phyloP scores from a whole-genome alignment of 352 stramenopile species.

The Phytophthora pistaciae region DNA sequence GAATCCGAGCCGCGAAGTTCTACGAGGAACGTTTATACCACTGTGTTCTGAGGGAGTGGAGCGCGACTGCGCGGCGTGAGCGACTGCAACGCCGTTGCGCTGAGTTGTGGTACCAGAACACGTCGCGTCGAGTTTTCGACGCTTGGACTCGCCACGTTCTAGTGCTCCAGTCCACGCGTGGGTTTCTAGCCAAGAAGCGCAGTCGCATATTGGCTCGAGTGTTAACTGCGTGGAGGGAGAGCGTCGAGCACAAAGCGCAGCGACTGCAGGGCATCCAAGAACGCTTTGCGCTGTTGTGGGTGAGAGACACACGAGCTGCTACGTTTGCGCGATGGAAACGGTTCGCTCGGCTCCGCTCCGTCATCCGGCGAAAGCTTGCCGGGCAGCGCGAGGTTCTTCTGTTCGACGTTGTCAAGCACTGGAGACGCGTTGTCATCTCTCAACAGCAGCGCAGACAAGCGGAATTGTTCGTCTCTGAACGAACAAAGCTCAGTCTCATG shows the following conservation, averaged over 20 bases:
- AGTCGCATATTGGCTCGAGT: conserved; percentile 27
- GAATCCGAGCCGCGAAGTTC: conserved; percentile 22
- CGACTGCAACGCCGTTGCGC: conserved; percentile 16
- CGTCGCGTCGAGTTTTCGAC: conserved; percentile 17
- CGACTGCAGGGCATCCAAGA: conserved; percentile 34
- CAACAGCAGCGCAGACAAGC: neutral
- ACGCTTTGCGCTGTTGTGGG: conserved; percentile 42
- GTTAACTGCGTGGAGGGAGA: conserved; percentile 53
- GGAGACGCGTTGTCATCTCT: conserved; percentile 14
- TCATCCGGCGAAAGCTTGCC: conserved; percentile 10
- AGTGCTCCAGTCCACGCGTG: conserved; percentile 9
- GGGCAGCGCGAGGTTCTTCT: conserved; percentile 8
- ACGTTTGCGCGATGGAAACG: conserved; percentile 31
- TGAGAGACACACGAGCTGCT: conserved; percentile 16
- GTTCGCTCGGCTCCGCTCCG: conserved; percentile 6
- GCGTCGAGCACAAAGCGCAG: conserved; percentile 18
- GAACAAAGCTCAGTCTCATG: neutral
- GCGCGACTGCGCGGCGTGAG: neutral
- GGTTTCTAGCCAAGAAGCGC: conserved; percentile 18
- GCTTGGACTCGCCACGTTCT: conserved; percentile 25
- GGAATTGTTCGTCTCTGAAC: neutral
- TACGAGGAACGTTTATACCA: neutral
- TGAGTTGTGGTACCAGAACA: conserved; percentile 22
- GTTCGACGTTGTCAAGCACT: conserved; percentile 12
- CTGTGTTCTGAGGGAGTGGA: conserved; percentile 11